Evolutionary conservation across 805 yeast genomes (phyloP).

Genomic region (Candida krabiensis): DNA sequence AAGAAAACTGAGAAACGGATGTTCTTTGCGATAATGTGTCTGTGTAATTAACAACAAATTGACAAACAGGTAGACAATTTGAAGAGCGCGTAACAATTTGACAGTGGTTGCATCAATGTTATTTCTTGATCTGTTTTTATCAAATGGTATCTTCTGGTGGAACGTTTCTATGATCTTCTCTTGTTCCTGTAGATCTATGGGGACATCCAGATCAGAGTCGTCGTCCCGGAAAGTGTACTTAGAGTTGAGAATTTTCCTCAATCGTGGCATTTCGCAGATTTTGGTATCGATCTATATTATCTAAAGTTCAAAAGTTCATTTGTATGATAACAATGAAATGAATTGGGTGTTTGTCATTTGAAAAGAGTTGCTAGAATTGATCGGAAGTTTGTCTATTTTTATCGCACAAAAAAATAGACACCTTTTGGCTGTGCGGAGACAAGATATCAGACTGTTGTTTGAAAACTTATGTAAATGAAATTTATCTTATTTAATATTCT

Average conservation of each 20-base stretch:
- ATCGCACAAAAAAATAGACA: too few species aligned
- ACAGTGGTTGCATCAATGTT: slow-evolving; percentile 10
- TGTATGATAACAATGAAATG: too few species aligned
- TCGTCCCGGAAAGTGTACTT: slow-evolving; percentile 23
- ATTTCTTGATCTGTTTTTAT: slow-evolving; percentile 9
- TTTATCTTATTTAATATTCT: too few species aligned
- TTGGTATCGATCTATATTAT: too few species aligned
- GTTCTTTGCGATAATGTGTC: slow-evolving; percentile 29
- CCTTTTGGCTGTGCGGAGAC: too few species aligned
- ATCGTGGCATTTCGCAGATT: slow-evolving; percentile 28
- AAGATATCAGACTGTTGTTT: too few species aligned
- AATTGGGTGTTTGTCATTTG: too few species aligned
- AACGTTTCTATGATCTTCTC: slow-evolving; percentile 16
- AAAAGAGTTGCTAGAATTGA: too few species aligned
- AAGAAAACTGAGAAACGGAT: slow-evolving; percentile 25
- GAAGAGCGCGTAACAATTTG: slow-evolving; percentile 15
- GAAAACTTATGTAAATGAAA: too few species aligned
- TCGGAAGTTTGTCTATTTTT: too few species aligned
- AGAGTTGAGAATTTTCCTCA: slow-evolving; percentile 25
- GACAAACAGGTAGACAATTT: slow-evolving; percentile 18
- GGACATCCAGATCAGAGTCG: slow-evolving; percentile 11
- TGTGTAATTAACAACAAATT: slow-evolving; percentile 27
- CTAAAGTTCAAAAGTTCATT: too few species aligned
- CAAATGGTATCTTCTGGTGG: slow-evolving; percentile 21
- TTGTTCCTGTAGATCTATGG: slow-evolving; percentile 28